Conservation (phyloP, 2,329 filamentous ascomycete species). For the Colletotrichum costaricense region DNA sequence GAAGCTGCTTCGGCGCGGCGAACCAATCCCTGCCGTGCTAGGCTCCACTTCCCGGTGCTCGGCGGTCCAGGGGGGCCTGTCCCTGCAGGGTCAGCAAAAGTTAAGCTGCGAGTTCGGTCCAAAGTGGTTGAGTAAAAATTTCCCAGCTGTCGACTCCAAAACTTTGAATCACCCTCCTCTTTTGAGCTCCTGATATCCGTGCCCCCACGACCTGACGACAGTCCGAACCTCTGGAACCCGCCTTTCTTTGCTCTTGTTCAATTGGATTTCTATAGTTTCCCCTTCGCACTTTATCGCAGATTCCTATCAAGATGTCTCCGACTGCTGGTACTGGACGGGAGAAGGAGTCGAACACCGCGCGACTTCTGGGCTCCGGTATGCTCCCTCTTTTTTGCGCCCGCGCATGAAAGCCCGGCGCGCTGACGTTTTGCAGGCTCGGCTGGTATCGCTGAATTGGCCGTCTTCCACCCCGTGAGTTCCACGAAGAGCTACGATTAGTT, state of each 20-base stretch:
- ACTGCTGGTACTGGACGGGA: slow-evolving; percentile 60
- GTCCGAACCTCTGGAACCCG: slow-evolving; percentile 2
- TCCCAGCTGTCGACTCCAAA: slow-evolving; percentile 29
- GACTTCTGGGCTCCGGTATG: slow-evolving; percentile 90
- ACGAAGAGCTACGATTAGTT: neutral
- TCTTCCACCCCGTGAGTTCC: slow-evolving; percentile 85
- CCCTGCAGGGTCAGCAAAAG: slow-evolving; percentile 27
- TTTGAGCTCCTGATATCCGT: slow-evolving; percentile 19
- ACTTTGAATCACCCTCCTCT: slow-evolving; percentile 16
- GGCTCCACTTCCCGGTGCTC: slow-evolving; percentile 33
- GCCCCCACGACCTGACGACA: slow-evolving; percentile 25
- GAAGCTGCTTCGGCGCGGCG: slow-evolving; percentile 12
- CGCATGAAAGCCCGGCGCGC: slow-evolving; percentile 8
- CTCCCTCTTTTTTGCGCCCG: neutral
- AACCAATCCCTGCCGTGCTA: slow-evolving; percentile 12
- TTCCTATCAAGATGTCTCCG: slow-evolving; percentile 68
- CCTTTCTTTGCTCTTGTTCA: slow-evolving; percentile 7
- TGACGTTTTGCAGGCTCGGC: slow-evolving; percentile 75
- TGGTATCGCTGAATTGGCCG: slow-evolving; percentile 90
- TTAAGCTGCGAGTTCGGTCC: slow-evolving; percentile 33
- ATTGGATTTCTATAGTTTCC: neutral
- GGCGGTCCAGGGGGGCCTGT: slow-evolving; percentile 29
- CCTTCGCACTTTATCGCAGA: slow-evolving; percentile 15
- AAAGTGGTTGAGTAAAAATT: slow-evolving; percentile 33
- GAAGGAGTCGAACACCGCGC: slow-evolving; percentile 89